Conservation (phyloP, 257 asterid species). For the Cruciata laevipes region DNA sequence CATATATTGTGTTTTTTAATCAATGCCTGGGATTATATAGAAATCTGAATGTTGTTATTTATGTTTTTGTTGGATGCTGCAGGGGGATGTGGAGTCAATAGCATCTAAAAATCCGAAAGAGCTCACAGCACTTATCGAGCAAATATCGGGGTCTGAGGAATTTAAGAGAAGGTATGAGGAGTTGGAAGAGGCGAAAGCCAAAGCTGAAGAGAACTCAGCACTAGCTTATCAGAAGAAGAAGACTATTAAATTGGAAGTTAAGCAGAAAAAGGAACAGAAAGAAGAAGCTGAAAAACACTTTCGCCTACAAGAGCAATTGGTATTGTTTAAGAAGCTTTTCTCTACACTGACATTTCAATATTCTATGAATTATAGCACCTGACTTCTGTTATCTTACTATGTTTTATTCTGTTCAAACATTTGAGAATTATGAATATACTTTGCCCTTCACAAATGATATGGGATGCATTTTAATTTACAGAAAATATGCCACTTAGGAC, state of each 20-base stretch:
- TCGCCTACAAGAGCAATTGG: conserved; percentile 84
- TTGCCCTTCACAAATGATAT: background rate
- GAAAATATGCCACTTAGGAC: background rate
- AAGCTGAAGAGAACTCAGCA: conserved; percentile 88
- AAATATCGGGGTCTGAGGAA: conserved; percentile 95
- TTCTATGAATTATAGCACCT: background rate
- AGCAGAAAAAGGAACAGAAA: conserved; percentile 92
- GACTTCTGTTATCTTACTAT: no score
- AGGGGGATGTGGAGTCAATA: conserved; percentile 98
- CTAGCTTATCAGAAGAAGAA: conserved; percentile 93
- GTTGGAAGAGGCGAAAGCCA: conserved; percentile 70
- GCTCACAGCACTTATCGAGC: conserved; percentile 76
- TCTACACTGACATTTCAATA: background rate
- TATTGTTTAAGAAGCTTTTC: conserved; percentile 15
- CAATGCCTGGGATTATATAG: conserved; percentile 1
- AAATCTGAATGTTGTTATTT: background rate
- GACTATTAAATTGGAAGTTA: conserved; percentile 69
- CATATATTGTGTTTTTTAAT: background rate
- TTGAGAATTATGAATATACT: background rate
- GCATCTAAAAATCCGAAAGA: conserved; percentile 96
- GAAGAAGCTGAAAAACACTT: conserved; percentile 97
- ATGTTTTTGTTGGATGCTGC: conserved; percentile 14
- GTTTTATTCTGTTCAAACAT: background rate
- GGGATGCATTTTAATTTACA: background rate
- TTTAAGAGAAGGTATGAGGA: conserved; percentile 76